These are phyloP conservation scores for Pseudogymnoascus sp. DNA, from an alignment of 2,329 filamentous ascomycete species.

Conservation along the genomic window DNA sequence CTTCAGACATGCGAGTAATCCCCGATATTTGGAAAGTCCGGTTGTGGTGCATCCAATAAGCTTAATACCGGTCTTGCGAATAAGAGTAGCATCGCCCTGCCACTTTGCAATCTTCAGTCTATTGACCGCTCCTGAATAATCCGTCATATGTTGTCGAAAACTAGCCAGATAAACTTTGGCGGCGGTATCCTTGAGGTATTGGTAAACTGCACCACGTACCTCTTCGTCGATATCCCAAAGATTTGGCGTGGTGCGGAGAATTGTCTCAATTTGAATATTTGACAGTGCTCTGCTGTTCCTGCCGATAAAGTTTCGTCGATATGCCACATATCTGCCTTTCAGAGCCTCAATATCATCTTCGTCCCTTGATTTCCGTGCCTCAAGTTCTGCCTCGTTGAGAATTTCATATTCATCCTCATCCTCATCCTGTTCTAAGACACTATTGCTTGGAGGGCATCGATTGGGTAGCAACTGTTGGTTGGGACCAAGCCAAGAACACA, in stretches of 20 bases:
- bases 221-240: slow-evolving; percentile 23
- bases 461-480: slow-evolving; percentile 20
- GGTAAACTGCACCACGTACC: slow-evolving; percentile 26
- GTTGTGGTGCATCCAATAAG: slow-evolving; percentile 49
- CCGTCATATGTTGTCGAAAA: slow-evolving; percentile 15
- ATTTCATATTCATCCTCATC: slow-evolving; percentile 23
- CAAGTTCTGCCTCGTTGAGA: slow-evolving; percentile 21
- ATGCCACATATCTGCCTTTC: slow-evolving; percentile 21
- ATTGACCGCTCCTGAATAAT: slow-evolving; percentile 16
- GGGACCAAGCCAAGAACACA: slow-evolving; percentile 20
- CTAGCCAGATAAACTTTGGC: slow-evolving; percentile 17
- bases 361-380: slow-evolving; percentile 15
- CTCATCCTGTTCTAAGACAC: slow-evolving; percentile 22
- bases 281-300: slow-evolving; percentile 11
- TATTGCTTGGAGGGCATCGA: slow-evolving; percentile 21
- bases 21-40: slow-evolving; percentile 61
- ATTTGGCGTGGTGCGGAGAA: slow-evolving; percentile 17
- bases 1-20: slow-evolving; percentile 50
- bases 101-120: slow-evolving; percentile 14
- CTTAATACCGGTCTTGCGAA: slow-evolving; percentile 55
- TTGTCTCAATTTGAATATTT: slow-evolving; percentile 18
- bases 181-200: slow-evolving; percentile 23
- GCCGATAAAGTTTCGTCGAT: slow-evolving; percentile 23
- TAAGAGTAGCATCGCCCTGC: slow-evolving; percentile 21
- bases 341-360: slow-evolving; percentile 19